Conservation (phyloP, 2,329 filamentous ascomycete species). For the Apiospora arundinis region DNA sequence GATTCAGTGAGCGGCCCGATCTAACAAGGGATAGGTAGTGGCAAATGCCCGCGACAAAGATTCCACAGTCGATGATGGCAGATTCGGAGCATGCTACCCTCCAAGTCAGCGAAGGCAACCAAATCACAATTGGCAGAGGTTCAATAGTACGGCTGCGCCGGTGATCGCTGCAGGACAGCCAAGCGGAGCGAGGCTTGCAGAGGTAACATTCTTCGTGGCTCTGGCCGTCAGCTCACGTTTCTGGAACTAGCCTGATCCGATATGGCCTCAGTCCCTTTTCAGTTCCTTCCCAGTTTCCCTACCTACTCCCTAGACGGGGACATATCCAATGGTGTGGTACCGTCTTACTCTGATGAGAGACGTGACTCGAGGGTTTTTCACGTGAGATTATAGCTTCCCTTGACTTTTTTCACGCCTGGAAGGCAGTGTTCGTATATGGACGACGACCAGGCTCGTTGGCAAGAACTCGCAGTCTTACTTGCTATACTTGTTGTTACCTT, state of each 20-base stretch:
- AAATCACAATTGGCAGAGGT: neutral
- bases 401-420: neutral
- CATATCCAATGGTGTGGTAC: conserved; percentile 14
- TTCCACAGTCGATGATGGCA: conserved; percentile 13
- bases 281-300: no score
- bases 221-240: conserved; percentile 12
- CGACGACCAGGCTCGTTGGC: neutral
- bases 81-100: conserved; percentile 4
- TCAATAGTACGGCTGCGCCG: conserved; percentile 9
- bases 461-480: neutral
- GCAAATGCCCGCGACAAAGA: conserved; percentile 15
- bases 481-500: neutral
- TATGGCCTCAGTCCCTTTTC: neutral
- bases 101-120: neutral
- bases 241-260: conserved; percentile 1
- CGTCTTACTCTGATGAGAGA: conserved; percentile 4
- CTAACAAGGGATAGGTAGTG: conserved; percentile 17
- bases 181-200: neutral
- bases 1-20: conserved; percentile 11
- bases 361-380: neutral
- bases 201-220: conserved; percentile 8
- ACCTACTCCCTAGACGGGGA: neutral
- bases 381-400: neutral
- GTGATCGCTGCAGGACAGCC: conserved; percentile 7
- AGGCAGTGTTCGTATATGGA: conserved; percentile 7